Evolutionary conservation across 257 asterid genomes (phyloP).

Genomic region (Nicotiana paniculata): DNA sequence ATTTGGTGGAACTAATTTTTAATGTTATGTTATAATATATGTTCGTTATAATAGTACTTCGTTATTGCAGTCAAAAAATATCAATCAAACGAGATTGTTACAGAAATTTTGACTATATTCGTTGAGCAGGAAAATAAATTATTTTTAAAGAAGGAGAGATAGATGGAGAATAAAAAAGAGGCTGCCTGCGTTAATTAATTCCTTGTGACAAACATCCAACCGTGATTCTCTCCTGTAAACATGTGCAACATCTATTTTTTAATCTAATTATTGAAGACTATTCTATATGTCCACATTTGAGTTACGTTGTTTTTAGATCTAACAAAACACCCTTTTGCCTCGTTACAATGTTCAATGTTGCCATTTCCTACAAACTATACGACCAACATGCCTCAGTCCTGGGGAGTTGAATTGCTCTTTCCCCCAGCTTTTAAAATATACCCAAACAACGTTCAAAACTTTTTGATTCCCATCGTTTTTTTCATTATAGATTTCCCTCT

Average conservation of each 20-base stretch:
- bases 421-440: neutral
- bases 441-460: constrained; percentile 14
- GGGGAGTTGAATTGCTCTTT: constrained; percentile 23
- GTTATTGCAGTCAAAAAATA: no score
- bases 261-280: constrained; percentile 4
- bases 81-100: no score
- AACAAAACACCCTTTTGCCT: constrained; percentile 1
- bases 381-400: constrained; percentile 56
- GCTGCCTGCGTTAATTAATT: neutral
- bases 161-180: neutral
- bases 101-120: no score
- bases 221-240: constrained; percentile 68
- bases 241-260: constrained; percentile 29
- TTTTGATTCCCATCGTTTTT: constrained; percentile 12
- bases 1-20: no score
- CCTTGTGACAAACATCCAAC: constrained; percentile 57
- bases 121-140: no score
- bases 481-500: neutral
- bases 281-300: constrained; percentile 1
- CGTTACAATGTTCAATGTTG: neutral
- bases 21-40: no score
- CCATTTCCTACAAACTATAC: constrained; percentile 11
- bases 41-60: no score
- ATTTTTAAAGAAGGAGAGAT: no score
- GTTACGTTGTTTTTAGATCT: constrained; percentile 15